A percentile compares a stretch with the other conserved stretches of the same genome.
These are phyloP conservation scores for Amphichorda felina DNA, from an alignment of 2,329 filamentous ascomycete genomes.

Conservation along the genomic window DNA sequence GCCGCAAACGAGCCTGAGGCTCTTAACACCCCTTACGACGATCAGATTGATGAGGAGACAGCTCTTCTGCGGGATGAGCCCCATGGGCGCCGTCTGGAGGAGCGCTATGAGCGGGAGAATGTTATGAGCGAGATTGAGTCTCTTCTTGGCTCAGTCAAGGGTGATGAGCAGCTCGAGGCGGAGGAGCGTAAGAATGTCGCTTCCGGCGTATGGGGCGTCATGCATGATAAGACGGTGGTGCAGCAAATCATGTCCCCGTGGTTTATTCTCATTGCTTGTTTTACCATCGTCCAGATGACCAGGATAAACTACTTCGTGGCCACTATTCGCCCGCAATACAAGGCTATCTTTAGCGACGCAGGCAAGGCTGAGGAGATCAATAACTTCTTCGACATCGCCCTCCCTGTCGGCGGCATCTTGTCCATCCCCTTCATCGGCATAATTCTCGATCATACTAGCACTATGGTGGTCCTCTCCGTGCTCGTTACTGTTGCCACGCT, in stretches of 20 bases:
- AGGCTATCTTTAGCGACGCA: constrained; percentile 55
- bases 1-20: constrained; percentile 16
- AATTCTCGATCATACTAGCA: constrained; percentile 66
- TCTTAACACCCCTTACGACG: constrained; percentile 27
- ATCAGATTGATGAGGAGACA: constrained; percentile 47
- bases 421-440: constrained; percentile 78
- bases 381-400: constrained; percentile 66
- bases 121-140: constrained; percentile 61
- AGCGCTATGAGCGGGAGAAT: constrained; percentile 46
- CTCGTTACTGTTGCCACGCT: constrained; percentile 61
- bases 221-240: constrained; percentile 60
- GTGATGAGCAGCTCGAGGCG: constrained; percentile 48
- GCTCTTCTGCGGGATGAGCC: constrained; percentile 43
- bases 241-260: constrained; percentile 70
- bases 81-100: constrained; percentile 44
- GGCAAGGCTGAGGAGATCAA: constrained; percentile 58
- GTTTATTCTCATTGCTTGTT: constrained; percentile 75
- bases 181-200: constrained; percentile 60
- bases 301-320: constrained; percentile 91
- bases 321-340: constrained; percentile 73
- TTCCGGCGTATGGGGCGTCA: constrained; percentile 75
- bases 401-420: constrained; percentile 74
- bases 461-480: constrained; percentile 54
- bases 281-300: constrained; percentile 67
- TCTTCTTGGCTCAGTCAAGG: constrained; percentile 53